Percentiles rank a stretch among this genome's conserved stretches.
phyloP scores from a whole-genome alignment of 495 filamentous ascomycete genomes.

The Penicillium ochrochloron region DNA sequence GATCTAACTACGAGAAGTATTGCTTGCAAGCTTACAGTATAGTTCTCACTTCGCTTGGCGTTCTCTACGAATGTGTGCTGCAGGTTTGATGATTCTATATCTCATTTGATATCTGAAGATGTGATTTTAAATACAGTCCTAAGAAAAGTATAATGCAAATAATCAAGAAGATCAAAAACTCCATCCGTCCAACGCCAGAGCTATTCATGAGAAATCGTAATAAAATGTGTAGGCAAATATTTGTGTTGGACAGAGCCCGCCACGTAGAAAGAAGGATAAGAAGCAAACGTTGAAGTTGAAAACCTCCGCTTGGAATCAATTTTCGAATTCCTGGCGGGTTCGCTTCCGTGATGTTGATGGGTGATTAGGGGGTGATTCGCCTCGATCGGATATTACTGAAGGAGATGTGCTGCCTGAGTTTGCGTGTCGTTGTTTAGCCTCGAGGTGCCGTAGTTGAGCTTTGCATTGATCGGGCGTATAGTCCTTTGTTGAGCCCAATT shows the following conservation, averaged over 20 bases:
- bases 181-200: constrained; percentile 6
- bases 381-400: constrained; percentile 35
- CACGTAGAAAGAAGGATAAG: background rate
- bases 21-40: background rate
- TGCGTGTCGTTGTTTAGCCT: constrained; percentile 28
- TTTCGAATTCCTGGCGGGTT: constrained; percentile 15
- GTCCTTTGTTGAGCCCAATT: constrained; percentile 38
- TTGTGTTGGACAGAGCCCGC: background rate
- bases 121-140: background rate
- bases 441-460: constrained; percentile 39
- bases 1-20: background rate
- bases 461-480: constrained; percentile 46
- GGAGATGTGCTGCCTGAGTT: constrained; percentile 25
- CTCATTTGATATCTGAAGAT: background rate
- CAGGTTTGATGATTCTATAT: background rate
- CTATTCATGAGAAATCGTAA: background rate
- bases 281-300: background rate
- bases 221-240: background rate
- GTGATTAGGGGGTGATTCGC: constrained; percentile 21
- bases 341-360: constrained; percentile 27
- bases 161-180: background rate
- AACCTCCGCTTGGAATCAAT: background rate
- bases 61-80: background rate
- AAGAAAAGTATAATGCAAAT: background rate
- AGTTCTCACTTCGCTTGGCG: background rate